phyloP scores from a whole-genome alignment of 129 eudicot species.

The Solidago caesia region DNA sequence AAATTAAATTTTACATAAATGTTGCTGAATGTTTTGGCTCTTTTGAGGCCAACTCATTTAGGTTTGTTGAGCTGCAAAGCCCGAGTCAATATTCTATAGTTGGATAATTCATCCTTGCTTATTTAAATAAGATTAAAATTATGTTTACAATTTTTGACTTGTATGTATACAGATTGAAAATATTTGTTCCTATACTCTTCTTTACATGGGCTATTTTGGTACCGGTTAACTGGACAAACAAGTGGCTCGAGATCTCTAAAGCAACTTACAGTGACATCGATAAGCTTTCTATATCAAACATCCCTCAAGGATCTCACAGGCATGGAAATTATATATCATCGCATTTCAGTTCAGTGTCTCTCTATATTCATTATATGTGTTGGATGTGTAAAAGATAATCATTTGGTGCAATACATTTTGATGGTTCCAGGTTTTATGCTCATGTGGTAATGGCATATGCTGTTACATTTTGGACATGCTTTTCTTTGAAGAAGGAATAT shows the following conservation, averaged over 20 bases:
- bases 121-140: background rate
- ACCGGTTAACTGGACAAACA: slow-evolving; percentile 85
- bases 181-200: slow-evolving; percentile 78
- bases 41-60: background rate
- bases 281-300: slow-evolving; percentile 86
- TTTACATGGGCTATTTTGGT: slow-evolving; percentile 75
- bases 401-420: too few species aligned
- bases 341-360: slow-evolving; percentile 4
- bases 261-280: slow-evolving; percentile 65
- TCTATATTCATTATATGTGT: background rate
- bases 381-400: background rate
- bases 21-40: background rate
- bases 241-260: slow-evolving; percentile 42
- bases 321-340: slow-evolving; percentile 21
- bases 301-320: slow-evolving; percentile 83
- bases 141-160: background rate
- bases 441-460: slow-evolving; percentile 86
- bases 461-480: slow-evolving; percentile 92
- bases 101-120: background rate
- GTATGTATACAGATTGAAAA: slow-evolving; percentile 64
- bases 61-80: background rate
- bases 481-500: slow-evolving; percentile 63
- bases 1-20: background rate
- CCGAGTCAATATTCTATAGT: background rate
- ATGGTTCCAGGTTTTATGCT: slow-evolving; percentile 67